phyloP scores from a whole-genome alignment of 2,329 filamentous ascomycete genomes.

The Cadophora malorum region DNA sequence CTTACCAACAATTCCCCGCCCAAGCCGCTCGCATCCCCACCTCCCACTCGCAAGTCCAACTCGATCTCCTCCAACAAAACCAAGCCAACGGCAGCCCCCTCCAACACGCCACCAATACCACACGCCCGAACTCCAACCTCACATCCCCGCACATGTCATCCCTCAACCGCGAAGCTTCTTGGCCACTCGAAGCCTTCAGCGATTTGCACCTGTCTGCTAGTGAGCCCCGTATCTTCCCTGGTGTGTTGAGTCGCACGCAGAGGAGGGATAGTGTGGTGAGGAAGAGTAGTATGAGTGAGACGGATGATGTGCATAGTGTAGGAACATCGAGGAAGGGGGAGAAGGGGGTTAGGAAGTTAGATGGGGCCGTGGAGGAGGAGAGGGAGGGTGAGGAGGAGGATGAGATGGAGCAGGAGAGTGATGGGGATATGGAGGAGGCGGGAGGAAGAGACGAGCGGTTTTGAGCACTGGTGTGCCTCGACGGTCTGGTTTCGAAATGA shows the following conservation, averaged over 20 bases:
- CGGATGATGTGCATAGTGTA: slow-evolving; percentile 31
- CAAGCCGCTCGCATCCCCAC: slow-evolving; percentile 44
- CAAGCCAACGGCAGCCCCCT: slow-evolving; percentile 26
- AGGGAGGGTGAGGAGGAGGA: slow-evolving; percentile 15
- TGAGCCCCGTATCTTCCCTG: slow-evolving; percentile 76
- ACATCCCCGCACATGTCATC: slow-evolving; percentile 33
- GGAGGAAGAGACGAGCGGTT: slow-evolving; percentile 1
- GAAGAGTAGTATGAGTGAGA: slow-evolving; percentile 41
- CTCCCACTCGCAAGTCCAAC: slow-evolving; percentile 38
- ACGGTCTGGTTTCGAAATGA: no score
- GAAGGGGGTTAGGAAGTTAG: slow-evolving; percentile 19
- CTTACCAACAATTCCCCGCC: slow-evolving; percentile 43
- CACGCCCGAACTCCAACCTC: slow-evolving; percentile 28
- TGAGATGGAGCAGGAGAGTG: slow-evolving; percentile 31
- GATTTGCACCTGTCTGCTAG: slow-evolving; percentile 59
- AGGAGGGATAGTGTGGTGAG: slow-evolving; percentile 37
- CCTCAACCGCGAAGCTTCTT: slow-evolving; percentile 46
- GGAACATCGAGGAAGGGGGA: slow-evolving; percentile 17
- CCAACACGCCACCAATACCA: slow-evolving; percentile 26
- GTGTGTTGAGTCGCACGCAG: slow-evolving; percentile 60
- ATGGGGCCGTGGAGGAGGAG: slow-evolving; percentile 21
- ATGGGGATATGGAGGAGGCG: slow-evolving; percentile 26
- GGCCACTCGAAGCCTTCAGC: slow-evolving; percentile 48
- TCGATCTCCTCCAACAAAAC: slow-evolving; percentile 32
- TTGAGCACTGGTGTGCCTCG: no score